Evolutionary conservation across 352 stramenopile species (phyloP), one percentile per base, ranked within the genome.

Genomic region (Bremia lactucae): DNA sequence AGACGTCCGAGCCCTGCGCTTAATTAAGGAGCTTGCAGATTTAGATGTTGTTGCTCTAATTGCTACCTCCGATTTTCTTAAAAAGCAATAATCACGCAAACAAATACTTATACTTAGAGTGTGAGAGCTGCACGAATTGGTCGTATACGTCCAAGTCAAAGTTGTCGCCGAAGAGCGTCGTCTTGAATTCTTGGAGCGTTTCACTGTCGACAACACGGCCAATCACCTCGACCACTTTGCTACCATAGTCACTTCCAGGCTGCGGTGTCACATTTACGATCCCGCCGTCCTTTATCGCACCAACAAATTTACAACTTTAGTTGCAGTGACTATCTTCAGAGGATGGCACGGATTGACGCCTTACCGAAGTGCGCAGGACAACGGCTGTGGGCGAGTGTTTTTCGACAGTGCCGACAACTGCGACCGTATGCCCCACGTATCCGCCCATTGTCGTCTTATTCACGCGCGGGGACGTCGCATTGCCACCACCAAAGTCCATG

Each of bases 191-290:
- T 46, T 90, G 58, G 36, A 92, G 63, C 31, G 71, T 83, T 45
- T 85, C 67, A 31, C 53, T 59, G 42, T 87, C 70, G 36, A 75
- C 42, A 9, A 90, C 80, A 15, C 72, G 71, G 14, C 80, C 80
- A 16, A 92, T 90, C 43, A 92, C 80, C 43, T 92, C 80, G 36
- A 92, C 77, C 13, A 82, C 67, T 62, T 90, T 88, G 59, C 77
- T 87, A 59, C 68, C 69, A 46, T 83, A 92, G 55, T 92, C 72
- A 38, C 56, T 82, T 1, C 79, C 79, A n/a, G 79, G 76, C 45
- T 68, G 49, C 28, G 68, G 55, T 20, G 72, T 77, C 25, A 92
- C 67, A 37, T 87, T 86, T 29, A 92, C 79, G 16, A 79, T 72
- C 18, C 60, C 68, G n/a, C 76, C 76, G 42, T 92, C 79, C 76